These are phyloP conservation scores for Jacaranda copaia DNA, from an alignment of 257 asterid species.

Conservation along the genomic window DNA sequence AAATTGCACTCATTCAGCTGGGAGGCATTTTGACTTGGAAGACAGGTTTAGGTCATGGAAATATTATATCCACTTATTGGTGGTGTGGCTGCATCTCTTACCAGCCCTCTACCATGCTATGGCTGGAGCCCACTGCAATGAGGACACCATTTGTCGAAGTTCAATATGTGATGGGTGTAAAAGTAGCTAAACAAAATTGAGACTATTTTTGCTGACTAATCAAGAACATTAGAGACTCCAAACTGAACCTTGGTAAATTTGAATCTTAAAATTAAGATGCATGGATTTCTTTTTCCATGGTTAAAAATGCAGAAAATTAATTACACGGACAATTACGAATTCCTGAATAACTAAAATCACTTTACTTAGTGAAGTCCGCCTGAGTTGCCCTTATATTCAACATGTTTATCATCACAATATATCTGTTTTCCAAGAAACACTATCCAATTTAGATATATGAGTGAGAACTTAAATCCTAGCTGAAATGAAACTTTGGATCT, in stretches of 20 bases:
- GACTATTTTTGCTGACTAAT: neutral
- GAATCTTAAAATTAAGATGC: neutral
- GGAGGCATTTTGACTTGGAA: neutral
- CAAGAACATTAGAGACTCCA: conserved; percentile 18
- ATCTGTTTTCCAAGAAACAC: neutral
- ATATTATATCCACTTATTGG: neutral
- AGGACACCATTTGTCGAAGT: neutral
- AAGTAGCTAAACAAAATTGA: neutral
- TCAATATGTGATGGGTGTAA: neutral
- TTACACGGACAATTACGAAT: neutral
- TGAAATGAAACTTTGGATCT: conserved; percentile 9
- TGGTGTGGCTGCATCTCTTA: neutral
- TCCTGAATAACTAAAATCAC: neutral
- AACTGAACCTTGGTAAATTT: neutral
- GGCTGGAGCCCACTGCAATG: neutral
- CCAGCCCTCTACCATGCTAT: neutral
- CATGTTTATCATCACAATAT: neutral
- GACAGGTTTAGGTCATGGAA: neutral
- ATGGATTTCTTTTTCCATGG: neutral
- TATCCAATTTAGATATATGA: neutral
- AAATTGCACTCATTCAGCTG: neutral
- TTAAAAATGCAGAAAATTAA: neutral
- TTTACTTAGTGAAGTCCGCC: conserved; percentile 18
- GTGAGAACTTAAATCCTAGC: neutral
- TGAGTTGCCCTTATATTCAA: neutral